These are phyloP conservation scores for Melanomma pulvis-pyrius DNA, from an alignment of 495 filamentous ascomycete species.

Conservation along the genomic window DNA sequence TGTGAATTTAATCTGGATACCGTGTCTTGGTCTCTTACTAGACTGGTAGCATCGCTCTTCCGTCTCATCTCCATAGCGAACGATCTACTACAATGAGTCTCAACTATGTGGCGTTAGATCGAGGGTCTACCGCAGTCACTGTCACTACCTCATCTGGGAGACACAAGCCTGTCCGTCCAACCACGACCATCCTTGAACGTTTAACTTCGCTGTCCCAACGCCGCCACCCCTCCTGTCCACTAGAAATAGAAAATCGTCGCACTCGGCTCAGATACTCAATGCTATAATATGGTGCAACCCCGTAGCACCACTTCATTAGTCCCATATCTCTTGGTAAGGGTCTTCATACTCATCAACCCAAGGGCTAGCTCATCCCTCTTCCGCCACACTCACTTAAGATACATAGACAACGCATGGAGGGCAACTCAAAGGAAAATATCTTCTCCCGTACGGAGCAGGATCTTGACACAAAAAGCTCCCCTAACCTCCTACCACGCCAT, in stretches of 20 bases:
- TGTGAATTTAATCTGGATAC: no score
- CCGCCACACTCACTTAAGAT: background rate
- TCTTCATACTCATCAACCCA: background rate
- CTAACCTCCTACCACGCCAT: background rate
- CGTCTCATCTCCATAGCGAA: no score
- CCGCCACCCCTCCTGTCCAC: background rate
- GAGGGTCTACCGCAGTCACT: background rate
- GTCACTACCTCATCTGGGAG: conserved; percentile 1
- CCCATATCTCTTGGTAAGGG: background rate
- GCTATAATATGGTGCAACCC: background rate
- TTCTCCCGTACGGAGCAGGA: no score
- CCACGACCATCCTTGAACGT: background rate
- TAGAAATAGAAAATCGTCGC: background rate
- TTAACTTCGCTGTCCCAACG: background rate
- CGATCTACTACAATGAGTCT: no score
- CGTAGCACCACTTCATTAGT: background rate
- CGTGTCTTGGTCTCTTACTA: background rate
- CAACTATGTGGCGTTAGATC: background rate
- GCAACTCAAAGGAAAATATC: background rate
- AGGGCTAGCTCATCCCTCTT: background rate
- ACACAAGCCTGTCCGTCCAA: background rate
- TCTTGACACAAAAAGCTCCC: conserved; percentile 9
- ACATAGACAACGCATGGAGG: background rate
- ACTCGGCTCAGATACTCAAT: background rate
- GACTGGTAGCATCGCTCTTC: no score